Percentiles rank a stretch among this genome's conserved stretches.
These are phyloP conservation scores for Podaxis carcinomalis DNA, from an alignment of 768 basidiomycete species.

Conservation along the genomic window DNA sequence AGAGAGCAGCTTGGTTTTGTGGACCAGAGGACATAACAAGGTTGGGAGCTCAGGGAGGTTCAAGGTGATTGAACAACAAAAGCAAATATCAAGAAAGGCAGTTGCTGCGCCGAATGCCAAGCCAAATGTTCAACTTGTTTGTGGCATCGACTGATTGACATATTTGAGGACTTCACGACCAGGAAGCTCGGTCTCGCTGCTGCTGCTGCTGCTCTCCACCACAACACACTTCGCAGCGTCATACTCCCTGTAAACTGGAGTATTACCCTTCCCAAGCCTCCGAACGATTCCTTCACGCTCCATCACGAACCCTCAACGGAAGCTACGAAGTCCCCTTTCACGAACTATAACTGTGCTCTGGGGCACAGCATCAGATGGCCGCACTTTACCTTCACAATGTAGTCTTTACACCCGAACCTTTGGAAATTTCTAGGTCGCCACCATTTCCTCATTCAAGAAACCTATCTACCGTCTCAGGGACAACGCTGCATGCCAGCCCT, in stretches of 20 bases:
- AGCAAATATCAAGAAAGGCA: background rate
- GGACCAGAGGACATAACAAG: background rate
- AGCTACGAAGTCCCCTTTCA: conserved; percentile 17
- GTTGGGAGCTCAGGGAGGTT: background rate
- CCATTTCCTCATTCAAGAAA: conserved; percentile 39
- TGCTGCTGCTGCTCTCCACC: background rate
- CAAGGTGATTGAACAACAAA: conserved; percentile 3
- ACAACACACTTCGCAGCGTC: background rate
- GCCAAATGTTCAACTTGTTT: background rate
- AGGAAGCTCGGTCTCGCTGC: background rate
- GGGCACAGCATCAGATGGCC: conserved; percentile 37
- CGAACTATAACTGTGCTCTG: conserved; percentile 9
- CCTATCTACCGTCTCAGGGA: conserved; percentile 32
- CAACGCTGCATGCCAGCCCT: conserved; percentile 32
- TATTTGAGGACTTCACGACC: conserved; percentile 9
- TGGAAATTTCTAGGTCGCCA: conserved; percentile 17
- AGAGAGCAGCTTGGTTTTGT: background rate
- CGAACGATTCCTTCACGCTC: background rate
- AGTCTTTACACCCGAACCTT: conserved; percentile 35
- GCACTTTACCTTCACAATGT: conserved; percentile 56
- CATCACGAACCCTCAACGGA: conserved; percentile 10
- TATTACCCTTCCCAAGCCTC: background rate
- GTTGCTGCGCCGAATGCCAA: background rate
- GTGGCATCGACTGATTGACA: conserved; percentile 6
- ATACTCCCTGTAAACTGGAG: background rate